Evolutionary conservation across 129 eudicot species (phyloP), one percentile per base, ranked within the genome.

Genomic region (Helichrysum umbraculigerum): DNA sequence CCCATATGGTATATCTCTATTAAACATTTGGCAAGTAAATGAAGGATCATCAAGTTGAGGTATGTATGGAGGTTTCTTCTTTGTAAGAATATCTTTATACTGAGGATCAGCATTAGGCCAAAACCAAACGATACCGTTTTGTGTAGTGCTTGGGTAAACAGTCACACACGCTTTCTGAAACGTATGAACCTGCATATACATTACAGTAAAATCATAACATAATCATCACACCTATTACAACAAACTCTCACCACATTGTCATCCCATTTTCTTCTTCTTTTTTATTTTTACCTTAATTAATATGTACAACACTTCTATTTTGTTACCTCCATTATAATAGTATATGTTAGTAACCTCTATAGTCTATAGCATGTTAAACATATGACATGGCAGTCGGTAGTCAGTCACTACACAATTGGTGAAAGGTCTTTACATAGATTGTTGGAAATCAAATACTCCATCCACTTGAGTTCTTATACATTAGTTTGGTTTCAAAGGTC

Each of bases 1-100:
- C 66, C 66, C 66, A 3, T 61, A 61, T 61, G 66, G n/a, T 61
- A 61, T 25, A 61, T 61, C 66, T 61, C 66, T 61, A 10, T 61
- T 61, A 61, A 61, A 61, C 66, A 61, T 61, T 30, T 61, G 66
- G 66, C 5, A 25, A 22, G 66, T 61, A 12, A 61, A 61, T 3
- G 66, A 61, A 28, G 66, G 66, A 61, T 61, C 66, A 3, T 61
- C 66, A 1, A 61, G 66, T 61, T 25, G 7, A 25, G 66, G 35
- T 17, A 61, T 61, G 33, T 61, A 61, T 25, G 66, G 66, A 61
- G 66, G 66, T 30, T 61, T 61, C 35, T 61, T 61, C 66, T 61
- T 25, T 61, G 66, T 3, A 21, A 61, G 33, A 61, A 61, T 61
- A 25, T 61, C 66, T 25, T 61, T 61, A 25, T 25, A 61, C 10